Evolutionary conservation across 2,329 filamentous ascomycete species (phyloP).

Genomic region (Rhinocladiella mackenziei): DNA sequence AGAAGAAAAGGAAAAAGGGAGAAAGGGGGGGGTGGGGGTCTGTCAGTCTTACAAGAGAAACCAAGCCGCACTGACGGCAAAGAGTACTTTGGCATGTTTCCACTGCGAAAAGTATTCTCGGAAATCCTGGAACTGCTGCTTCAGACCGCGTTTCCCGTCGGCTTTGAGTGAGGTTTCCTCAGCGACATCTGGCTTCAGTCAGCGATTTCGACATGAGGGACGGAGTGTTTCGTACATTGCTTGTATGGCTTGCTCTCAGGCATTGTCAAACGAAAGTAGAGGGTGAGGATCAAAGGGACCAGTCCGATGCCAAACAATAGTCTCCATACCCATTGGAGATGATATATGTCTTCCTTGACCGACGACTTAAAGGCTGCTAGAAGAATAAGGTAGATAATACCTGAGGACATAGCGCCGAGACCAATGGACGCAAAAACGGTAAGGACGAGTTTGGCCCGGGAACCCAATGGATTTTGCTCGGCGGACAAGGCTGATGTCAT

Average conservation of each 20-base stretch:
- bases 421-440: constrained; percentile 16
- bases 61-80: constrained; percentile 34
- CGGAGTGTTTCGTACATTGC: constrained; percentile 7
- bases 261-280: constrained; percentile 32
- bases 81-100: constrained; percentile 35
- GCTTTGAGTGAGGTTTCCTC: constrained; percentile 15
- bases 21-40: too few relatives aligned
- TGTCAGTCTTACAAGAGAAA: constrained; percentile 30
- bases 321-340: constrained; percentile 28
- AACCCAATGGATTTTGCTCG: constrained; percentile 15
- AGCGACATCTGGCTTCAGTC: constrained; percentile 12
- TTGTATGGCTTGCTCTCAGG: constrained; percentile 19
- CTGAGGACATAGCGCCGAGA: constrained; percentile 7
- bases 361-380: constrained; percentile 18
- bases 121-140: constrained; percentile 31
- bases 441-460: constrained; percentile 10
- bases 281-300: constrained; percentile 26
- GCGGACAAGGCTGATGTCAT: constrained; percentile 20
- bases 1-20: too few relatives aligned
- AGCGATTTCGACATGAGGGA: neutral
- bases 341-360: constrained; percentile 14
- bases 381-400: constrained; percentile 13
- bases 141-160: constrained; percentile 16
- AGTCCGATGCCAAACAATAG: constrained; percentile 30
- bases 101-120: constrained; percentile 33